Conservation (phyloP, 352 stramenopile species). For the Elongisporangium anandrum region DNA sequence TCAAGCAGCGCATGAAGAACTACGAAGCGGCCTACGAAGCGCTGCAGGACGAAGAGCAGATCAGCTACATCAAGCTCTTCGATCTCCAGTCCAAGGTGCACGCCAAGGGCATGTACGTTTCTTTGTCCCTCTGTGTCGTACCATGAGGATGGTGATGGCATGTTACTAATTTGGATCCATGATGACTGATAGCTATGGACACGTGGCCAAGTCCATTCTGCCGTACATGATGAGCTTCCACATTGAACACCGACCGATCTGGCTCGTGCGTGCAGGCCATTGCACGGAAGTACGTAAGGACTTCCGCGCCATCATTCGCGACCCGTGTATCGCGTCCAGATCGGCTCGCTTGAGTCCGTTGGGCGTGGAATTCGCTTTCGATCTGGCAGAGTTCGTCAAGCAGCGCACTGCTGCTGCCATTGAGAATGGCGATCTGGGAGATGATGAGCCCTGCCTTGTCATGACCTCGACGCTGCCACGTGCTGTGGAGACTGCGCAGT, state of each 20-base stretch:
- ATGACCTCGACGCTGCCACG: conserved; percentile 82
- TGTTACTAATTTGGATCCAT: conserved; percentile 1
- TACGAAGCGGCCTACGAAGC: conserved; percentile 87
- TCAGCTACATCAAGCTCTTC: conserved; percentile 90
- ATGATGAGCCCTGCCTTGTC: conserved; percentile 48
- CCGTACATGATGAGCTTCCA: conserved; percentile 95
- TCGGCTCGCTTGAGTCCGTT: conserved; percentile 84
- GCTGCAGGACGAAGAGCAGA: conserved; percentile 78
- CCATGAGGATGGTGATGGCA: not conserved
- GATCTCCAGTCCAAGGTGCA: conserved; percentile 86
- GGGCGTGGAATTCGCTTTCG: conserved; percentile 90
- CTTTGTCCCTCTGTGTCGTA: not conserved
- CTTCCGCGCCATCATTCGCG: conserved; percentile 61
- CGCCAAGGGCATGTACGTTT: conserved; percentile 74
- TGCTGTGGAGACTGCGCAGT: conserved; percentile 70
- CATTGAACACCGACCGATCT: conserved; percentile 91
- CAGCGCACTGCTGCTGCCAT: conserved; percentile 58
- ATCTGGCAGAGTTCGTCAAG: conserved; percentile 90
- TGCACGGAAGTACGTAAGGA: conserved; percentile 67
- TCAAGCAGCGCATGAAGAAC: conserved; percentile 82
- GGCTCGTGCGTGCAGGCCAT: conserved; percentile 89
- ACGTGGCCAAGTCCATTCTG: conserved; percentile 89
- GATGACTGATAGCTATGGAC: conserved; percentile 47
- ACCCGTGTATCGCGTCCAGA: conserved; percentile 69
- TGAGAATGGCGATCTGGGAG: conserved; percentile 29